phyloP scores from a whole-genome alignment of 2,329 filamentous ascomycete genomes.

The Lachnellula suecica region DNA sequence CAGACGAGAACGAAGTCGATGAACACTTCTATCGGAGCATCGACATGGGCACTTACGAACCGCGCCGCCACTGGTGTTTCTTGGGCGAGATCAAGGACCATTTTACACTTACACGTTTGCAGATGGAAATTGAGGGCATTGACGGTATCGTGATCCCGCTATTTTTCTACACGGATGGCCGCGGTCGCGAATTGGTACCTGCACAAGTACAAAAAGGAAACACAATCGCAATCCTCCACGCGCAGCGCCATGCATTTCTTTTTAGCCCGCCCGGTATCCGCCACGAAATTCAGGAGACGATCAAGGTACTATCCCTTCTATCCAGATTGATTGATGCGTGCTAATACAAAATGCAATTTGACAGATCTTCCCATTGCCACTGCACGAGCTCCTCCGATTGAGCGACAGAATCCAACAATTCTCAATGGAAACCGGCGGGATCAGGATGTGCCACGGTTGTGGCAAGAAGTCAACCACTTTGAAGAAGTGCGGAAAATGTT shows the following conservation, averaged over 20 bases:
- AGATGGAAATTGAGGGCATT: conserved; percentile 29
- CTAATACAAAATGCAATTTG: conserved; percentile 5
- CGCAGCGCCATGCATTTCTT: conserved; percentile 12
- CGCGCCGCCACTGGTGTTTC: conserved; percentile 22
- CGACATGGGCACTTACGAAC: conserved; percentile 4
- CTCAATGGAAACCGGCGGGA: conserved; percentile 19
- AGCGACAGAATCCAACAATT: conserved; percentile 23
- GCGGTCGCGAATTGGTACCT: conserved; percentile 27
- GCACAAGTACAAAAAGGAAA: conserved; percentile 14
- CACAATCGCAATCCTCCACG: conserved; percentile 24
- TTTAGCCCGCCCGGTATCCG: conserved; percentile 12
- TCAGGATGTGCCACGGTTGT: conserved; percentile 23
- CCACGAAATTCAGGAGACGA: conserved; percentile 15
- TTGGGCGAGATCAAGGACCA: conserved; percentile 22
- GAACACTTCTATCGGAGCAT: conserved; percentile 18
- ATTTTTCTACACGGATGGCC: conserved; percentile 28
- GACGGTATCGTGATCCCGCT: conserved; percentile 26
- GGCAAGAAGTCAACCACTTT: conserved; percentile 19
- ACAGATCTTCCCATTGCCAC: conserved; percentile 21
- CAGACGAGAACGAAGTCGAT: conserved; percentile 10
- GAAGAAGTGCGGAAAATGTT: conserved; percentile 21
- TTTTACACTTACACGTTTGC: conserved; percentile 19
- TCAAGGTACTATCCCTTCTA: conserved; percentile 19
- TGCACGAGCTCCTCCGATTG: conserved; percentile 18
- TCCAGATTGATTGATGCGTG: conserved; percentile 2